Base-by-base conservation (phyloP, 768 basidiomycete species). In the Leccinum broughii region DNA sequence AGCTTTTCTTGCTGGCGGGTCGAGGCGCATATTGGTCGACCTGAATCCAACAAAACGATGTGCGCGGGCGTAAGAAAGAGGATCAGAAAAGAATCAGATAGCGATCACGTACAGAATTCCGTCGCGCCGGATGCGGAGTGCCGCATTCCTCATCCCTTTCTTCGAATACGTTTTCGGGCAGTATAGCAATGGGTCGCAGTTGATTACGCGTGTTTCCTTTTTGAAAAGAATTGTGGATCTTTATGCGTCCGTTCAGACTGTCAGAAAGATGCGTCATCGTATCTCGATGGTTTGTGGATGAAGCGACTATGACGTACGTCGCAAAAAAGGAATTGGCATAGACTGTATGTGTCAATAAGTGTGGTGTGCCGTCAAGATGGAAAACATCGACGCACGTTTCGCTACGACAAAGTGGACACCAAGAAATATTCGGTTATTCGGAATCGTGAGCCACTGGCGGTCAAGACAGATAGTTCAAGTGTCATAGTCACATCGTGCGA, bases 271-370 rank as follows among this genome's bases (percentile, higher is more conserved):
- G 3, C 1, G 4, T 10, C 9, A 32, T 50, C 9, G 6, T 14
- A 17, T 46, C 15, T 14, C 2, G 3, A 4, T 41, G 24, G 15
- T 46, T 28, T 26, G 4, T 26, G 15, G 17, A n/a, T 13, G 54
- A 7, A 4, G 20, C 10, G 32, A 48, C 22, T 13, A 7, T 10
- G 22, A 62, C 70, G 8, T 58, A 70, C 70, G 62, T 70, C 20
- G 70, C 70, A 35, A 70, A 58, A 10, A 70, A 44, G 28, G 63
- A 72, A 24, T 72, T 72, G 46, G 69, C 69, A 9, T 70, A 66
- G 15, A 70, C 69, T 70, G 37, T 1, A 6, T 17, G 20, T 2
- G 22, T 50, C 24, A 28, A 7, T 56, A 39, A 32, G 26, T 17
- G 22, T 3, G 5, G 14, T 24, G 39, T 4, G 32, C 32, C n/a